Evolutionary conservation across 2,329 filamentous ascomycete species (phyloP).

Genomic region (Fonsecaea pedrosoi): DNA sequence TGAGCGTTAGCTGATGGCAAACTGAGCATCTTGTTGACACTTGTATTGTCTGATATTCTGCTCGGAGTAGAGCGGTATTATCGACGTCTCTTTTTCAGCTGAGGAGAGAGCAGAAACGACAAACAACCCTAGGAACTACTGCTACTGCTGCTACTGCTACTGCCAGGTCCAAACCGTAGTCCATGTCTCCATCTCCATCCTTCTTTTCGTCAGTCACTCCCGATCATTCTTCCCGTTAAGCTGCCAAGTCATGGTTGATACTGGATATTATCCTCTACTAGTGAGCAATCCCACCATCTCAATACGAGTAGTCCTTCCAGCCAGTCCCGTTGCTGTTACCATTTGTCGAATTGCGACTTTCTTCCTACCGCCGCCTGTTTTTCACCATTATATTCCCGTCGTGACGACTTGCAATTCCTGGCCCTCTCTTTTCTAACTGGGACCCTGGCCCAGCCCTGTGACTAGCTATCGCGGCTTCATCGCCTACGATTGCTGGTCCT

Average conservation of each 20-base stretch:
- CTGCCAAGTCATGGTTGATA: not conserved
- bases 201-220: not conserved
- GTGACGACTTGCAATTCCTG: not conserved
- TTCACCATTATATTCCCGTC: not conserved
- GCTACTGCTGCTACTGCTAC: not conserved
- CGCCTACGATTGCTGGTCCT: conserved; percentile 1
- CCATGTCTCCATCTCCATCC: not conserved
- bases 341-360: not conserved
- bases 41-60: not conserved
- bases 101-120: not conserved
- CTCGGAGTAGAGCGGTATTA: not conserved
- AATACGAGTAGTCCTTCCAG: conserved; percentile 1
- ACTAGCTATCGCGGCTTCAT: conserved; percentile 2
- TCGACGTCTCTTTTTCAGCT: not conserved
- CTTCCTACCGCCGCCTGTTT: not conserved
- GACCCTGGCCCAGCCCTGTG: conserved; percentile 6
- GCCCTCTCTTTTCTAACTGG: not conserved
- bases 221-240: not conserved
- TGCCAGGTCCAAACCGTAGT: not conserved
- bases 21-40: not conserved
- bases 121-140: not conserved
- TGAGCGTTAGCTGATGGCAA: not conserved
- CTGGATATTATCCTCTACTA: not conserved
- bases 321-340: not conserved
- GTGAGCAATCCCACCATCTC: not conserved